Percentiles rank a stretch among this genome's conserved stretches.
These are phyloP conservation scores for Candida glucosophila DNA, from an alignment of 1,139 yeast species.

Conservation along the genomic window DNA sequence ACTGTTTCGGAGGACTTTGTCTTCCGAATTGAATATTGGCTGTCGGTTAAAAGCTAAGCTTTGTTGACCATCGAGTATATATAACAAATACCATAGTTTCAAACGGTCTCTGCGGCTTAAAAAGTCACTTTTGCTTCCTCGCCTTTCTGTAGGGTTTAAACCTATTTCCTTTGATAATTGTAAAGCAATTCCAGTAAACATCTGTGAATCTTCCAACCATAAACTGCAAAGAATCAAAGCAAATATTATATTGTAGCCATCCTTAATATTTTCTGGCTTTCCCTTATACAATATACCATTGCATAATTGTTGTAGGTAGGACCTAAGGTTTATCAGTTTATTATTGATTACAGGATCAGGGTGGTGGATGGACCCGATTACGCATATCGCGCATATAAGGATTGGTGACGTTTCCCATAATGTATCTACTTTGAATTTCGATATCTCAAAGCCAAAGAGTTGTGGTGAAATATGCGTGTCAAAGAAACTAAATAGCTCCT, in stretches of 20 bases:
- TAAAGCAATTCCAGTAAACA: constrained; percentile 60
- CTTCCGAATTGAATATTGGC: constrained; percentile 42
- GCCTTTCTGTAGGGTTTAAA: constrained; percentile 19
- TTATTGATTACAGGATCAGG: constrained; percentile 23
- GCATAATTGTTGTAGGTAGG: constrained; percentile 38
- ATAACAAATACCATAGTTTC: constrained; percentile 61
- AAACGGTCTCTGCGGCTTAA: constrained; percentile 36
- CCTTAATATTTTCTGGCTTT: constrained; percentile 34
- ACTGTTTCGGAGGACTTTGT: constrained; percentile 34
- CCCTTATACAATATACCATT: constrained; percentile 36
- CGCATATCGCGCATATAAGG: constrained; percentile 51
- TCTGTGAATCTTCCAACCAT: constrained; percentile 59
- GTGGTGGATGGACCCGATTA: constrained; percentile 59
- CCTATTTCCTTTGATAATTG: constrained; percentile 55
- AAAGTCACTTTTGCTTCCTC: too few species aligned
- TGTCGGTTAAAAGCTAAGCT: constrained; percentile 53
- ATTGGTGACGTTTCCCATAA: constrained; percentile 54
- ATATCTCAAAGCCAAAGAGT: constrained; percentile 56
- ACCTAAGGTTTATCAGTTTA: constrained; percentile 30
- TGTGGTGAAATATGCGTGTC: constrained; percentile 53
- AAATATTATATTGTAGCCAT: constrained; percentile 51
- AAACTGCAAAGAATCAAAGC: constrained; percentile 61
- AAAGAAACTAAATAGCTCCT: constrained; percentile 42
- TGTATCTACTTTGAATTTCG: constrained; percentile 38
- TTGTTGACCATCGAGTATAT: constrained; percentile 63